Base-by-base conservation (phyloP, 164 flowering plant species). In the Piper betle region DNA sequence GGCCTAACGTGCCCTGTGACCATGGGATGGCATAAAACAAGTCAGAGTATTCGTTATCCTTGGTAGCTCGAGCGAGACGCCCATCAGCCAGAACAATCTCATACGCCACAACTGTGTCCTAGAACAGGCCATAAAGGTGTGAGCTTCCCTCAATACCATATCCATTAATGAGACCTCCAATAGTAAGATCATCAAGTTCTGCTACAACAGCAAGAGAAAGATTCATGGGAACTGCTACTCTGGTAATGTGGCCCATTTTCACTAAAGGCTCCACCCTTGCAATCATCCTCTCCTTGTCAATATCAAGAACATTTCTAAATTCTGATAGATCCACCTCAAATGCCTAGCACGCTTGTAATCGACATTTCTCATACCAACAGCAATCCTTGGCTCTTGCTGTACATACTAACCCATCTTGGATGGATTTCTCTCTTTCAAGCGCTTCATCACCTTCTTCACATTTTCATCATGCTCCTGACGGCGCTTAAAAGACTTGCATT, bases 91-190 rank as follows among this genome's bases (percentile, higher is more conserved):
- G 77, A 62, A 94, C 83, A 67, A 94, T 83, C 69, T 94, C 99
- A 75, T 88, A 88, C 52, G 99, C 88, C 65, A 90, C 97, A 65
- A 91, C 99, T 25, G 99, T 94, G 61, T 94, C 99, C 38, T 97
- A 79, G 73, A 94, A 94, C 59, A 94, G 79, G 37, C 99, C 99
- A 72, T 88, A 90, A 4, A 90, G 39, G 68, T 94, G 99, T 55
- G 99, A 91, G 79, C 97, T 94, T 66, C 99, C 99, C 75, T 91
- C 99, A 66, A 94, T 94, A 6, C 99, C 99, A 68, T 94, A 91
- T 16, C 99, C 99, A 71, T 94, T 94, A 69, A 91, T 91, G 64
- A 94, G 96, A 46, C 97, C 99, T 56, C 97, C 99, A 69, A 94
- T 97, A 62, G 97, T 94, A 57, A 94, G 89, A 78, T 94, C 99